Base-by-base conservation (phyloP, 1,139 yeast genomes). In the Yamadazyma dendronema region DNA sequence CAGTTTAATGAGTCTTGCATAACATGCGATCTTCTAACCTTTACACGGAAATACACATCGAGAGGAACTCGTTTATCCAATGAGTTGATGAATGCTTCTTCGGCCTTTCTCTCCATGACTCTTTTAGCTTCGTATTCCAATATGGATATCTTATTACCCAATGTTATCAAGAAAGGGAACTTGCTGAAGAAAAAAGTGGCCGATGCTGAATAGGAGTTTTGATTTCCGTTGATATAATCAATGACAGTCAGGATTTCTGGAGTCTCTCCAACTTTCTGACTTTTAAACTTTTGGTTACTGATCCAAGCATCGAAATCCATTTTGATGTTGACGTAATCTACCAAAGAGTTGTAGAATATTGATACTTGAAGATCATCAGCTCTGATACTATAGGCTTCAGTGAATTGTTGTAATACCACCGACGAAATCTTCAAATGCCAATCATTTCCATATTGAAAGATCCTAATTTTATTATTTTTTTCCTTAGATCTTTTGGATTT, bases 291-390 rank as follows among this genome's bases (percentile, higher is more conserved):
- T 19, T 42, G 41, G 23, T 46, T 46, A 36, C 60, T 65, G 44
- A 84, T 87, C 97, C 97, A 90, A 0, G 77, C 68, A 49, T 86
- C 95, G 59, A 84, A 92, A 58, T 92, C 98, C 43, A 79, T 72
- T 40, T 72, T 77, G 25, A 86, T 72, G 51, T 86, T 85, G 17
- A 88, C 80, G 57, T 72, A 86, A 56, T 92, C 97, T 2, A 85
- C 83, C 60, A 89, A 66, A 3, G 86, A 74, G 54, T 90, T 90
- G 63, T 90, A 92, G 51, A 89, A 92, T 1, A 62, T 50, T 11
- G 80, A 72, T 4, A 70, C 63, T 0, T 81, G 74, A 1, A 79
- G 50, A 32, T 62, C 67, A 17, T 49, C 49, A 40, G 37, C 50
- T 43, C 77, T 54, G 10, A 64, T 57, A 16, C 50, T 43, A 49